Conservation (phyloP, 306 rosid species). For the Lupinus albus region DNA sequence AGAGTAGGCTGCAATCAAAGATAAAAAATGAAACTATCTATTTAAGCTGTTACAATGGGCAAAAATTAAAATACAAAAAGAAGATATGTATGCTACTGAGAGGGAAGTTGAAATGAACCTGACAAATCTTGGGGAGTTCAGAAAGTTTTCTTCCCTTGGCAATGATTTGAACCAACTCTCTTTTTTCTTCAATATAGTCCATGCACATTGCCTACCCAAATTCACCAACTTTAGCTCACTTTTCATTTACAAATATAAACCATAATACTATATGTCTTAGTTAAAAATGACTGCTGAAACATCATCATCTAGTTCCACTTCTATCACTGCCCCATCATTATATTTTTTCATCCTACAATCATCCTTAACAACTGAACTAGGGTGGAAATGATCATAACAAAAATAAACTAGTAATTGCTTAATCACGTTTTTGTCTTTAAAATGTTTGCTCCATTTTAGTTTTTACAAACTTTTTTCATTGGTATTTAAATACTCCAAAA, state of each 20-base stretch:
- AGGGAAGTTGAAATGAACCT: slow-evolving; percentile 48
- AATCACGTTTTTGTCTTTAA: too few relatives aligned
- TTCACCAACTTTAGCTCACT: slow-evolving; percentile 39
- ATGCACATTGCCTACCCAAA: slow-evolving; percentile 71
- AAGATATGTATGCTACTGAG: neutral
- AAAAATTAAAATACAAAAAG: neutral
- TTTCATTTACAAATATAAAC: neutral
- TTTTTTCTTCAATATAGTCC: slow-evolving; percentile 66
- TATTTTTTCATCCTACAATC: too few relatives aligned
- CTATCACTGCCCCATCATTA: too few relatives aligned
- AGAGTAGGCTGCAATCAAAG: slow-evolving; percentile 61
- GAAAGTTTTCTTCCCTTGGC: slow-evolving; percentile 61
- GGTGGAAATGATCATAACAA: neutral
- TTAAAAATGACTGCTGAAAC: too few relatives aligned
- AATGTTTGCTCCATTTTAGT: too few relatives aligned
- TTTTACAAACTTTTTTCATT: too few relatives aligned
- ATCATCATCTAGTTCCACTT: too few relatives aligned
- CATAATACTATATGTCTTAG: neutral
- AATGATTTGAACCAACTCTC: slow-evolving; percentile 65
- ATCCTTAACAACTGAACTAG: neutral
- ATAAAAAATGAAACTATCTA: slow-evolving; percentile 8
- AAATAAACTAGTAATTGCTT: neutral
- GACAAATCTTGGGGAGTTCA: slow-evolving; percentile 67
- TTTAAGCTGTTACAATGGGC: neutral
- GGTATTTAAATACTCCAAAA: too few relatives aligned